A percentile compares a stretch with the other conserved stretches of the same genome.
Evolutionary conservation across 106 monocot genomes (phyloP).

Genomic region (Acanthochlamys bracteata): DNA sequence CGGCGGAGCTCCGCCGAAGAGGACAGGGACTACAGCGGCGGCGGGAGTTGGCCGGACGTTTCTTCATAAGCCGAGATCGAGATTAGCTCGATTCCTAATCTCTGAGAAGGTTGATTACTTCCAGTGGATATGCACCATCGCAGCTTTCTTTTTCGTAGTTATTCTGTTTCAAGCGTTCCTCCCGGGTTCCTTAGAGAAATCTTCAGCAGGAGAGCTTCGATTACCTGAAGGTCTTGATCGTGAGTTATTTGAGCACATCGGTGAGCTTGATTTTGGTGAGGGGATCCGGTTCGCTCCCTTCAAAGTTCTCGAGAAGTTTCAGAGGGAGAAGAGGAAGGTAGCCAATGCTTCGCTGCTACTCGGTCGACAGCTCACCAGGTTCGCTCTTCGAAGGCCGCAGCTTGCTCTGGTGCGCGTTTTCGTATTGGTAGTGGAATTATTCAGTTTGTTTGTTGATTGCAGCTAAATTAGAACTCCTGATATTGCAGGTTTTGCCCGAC

Average conservation of each 20-base stretch:
- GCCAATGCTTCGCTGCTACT: slow-evolving; percentile 16
- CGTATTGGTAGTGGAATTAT: not conserved
- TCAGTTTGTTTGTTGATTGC: not conserved
- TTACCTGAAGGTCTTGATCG: not conserved
- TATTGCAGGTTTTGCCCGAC: slow-evolving; percentile 37
- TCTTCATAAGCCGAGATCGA: slow-evolving; percentile 33
- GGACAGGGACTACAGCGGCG: not conserved
- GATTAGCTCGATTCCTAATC: slow-evolving; percentile 51
- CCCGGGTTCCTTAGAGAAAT: slow-evolving; percentile 39
- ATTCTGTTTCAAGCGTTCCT: slow-evolving; percentile 49
- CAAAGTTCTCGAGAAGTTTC: slow-evolving; percentile 43
- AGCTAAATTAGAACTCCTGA: not conserved
- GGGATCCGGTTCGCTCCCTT: slow-evolving; percentile 48
- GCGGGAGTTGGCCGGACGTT: slow-evolving; percentile 6
- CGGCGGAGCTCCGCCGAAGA: not conserved
- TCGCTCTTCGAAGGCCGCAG: slow-evolving; percentile 33
- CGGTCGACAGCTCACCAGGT: slow-evolving; percentile 20
- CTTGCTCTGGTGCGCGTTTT: slow-evolving; percentile 47
- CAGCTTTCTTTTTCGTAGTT: slow-evolving; percentile 57
- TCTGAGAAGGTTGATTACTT: slow-evolving; percentile 59
- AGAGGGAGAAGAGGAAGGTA: slow-evolving; percentile 39
- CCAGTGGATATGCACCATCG: slow-evolving; percentile 42
- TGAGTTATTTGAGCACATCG: slow-evolving; percentile 4
- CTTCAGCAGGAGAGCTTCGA: not conserved
- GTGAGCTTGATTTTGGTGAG: slow-evolving; percentile 49